Evolutionary conservation across 257 asterid species (phyloP), one percentile per base, ranked within the genome.

Genomic region (Gynochthodes officinalis): DNA sequence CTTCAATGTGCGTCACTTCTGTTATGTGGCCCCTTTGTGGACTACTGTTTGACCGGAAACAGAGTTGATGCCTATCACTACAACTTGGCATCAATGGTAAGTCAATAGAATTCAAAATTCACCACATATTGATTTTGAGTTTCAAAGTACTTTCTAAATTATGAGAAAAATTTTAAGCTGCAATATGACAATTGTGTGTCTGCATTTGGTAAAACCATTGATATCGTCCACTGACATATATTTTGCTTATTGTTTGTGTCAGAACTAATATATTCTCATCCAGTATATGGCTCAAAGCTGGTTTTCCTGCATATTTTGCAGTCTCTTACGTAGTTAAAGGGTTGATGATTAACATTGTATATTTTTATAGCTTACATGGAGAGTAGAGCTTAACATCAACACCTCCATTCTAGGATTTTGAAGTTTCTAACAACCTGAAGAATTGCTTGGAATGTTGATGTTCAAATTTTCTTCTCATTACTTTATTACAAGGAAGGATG

Each of bases 1-100:
- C 82, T 87, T 52, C 97, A 89, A 80, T 96, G 95, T 46, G 84
- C 87, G 70, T 84, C 97, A 0, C 78, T 91, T 81, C 88, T 91
- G 70, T 60, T 88, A 50, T 68, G 79, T 11, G 96, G 97, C 3
- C 96, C 96, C 49, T 52, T 88, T 39, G 68, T 85, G 77, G 96
- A 88, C 81, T 87, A 88, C 78, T 86, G 89, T 88, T 77, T 89
- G 79, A 88, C 95, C 39, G 84, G 75, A 40, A 85, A 86, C 69
- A 86, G 96, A 76, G 84, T 91, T 5, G 88, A 85, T 32, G 71
- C 86, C 27, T 91, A 78, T 84, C 37, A 83, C 82, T 88, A 86
- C 73, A 81, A 87, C 75, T 64, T 40, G 54, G 50, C 80, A 55
- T 79, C 96, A 30, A n/a, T 67, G 76, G 96, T 89, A 85, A 82